A percentile compares a stretch with the other conserved stretches of the same genome.
Conservation (phyloP, 306 rosid species). For the Amphicarpaea edgeworthii region DNA sequence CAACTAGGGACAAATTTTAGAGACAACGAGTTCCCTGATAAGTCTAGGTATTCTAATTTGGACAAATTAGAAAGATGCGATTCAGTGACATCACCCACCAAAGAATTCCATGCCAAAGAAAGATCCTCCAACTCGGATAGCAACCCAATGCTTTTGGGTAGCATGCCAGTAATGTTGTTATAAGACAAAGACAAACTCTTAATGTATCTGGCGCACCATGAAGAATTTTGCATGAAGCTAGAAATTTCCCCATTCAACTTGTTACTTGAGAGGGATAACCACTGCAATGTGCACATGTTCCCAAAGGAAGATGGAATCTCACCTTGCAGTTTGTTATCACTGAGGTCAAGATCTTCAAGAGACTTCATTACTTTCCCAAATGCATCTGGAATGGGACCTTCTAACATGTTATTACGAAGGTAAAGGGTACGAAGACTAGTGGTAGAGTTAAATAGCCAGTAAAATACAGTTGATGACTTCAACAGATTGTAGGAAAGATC, state of each 20-base stretch:
- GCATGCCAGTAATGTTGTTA: neutral
- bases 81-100: conserved; percentile 31
- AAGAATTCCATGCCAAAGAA: neutral
- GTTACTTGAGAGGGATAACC: accelerated
- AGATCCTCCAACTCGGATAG: neutral
- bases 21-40: neutral
- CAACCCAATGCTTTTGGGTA: conserved; percentile 2
- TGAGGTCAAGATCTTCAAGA: neutral
- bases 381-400: neutral
- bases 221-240: conserved; percentile 2
- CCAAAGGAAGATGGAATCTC: conserved; percentile 26
- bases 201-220: neutral
- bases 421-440: neutral
- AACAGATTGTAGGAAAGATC: neutral
- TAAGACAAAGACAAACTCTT: neutral
- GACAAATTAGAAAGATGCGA: neutral
- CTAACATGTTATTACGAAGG: neutral
- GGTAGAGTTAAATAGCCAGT: conserved; percentile 12
- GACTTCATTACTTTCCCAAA: conserved; percentile 8
- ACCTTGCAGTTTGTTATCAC: neutral
- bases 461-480: neutral
- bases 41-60: accelerated
- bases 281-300: conserved; percentile 7
- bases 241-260: conserved; percentile 26
- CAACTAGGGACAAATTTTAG: neutral